Percentiles rank a stretch among this genome's conserved stretches.
Evolutionary conservation across 345 rosid genomes (phyloP).

Genomic region (Punica granatum): DNA sequence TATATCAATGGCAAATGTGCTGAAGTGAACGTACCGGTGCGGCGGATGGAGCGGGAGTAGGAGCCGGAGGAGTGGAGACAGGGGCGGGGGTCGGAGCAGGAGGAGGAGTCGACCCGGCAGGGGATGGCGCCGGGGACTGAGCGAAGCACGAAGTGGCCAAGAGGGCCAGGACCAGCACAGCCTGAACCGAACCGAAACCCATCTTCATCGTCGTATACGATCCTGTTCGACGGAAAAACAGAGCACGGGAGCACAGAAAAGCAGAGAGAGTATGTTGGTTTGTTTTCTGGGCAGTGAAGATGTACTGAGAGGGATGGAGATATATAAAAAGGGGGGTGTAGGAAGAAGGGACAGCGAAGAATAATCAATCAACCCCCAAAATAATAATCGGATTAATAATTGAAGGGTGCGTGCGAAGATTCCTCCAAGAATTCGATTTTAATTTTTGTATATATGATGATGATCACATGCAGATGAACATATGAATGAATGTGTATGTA

Average conservation of each 20-base stretch:
- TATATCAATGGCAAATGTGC: too few species aligned
- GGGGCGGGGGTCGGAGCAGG: constrained; percentile 20
- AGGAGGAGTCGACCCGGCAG: constrained; percentile 24
- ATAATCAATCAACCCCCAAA: background rate
- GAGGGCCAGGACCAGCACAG: constrained; percentile 49
- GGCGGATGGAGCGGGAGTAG: constrained; percentile 26
- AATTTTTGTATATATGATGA: too few species aligned
- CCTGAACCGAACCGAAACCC: constrained; percentile 40
- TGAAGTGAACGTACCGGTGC: constrained; percentile 18
- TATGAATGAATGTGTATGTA: background rate
- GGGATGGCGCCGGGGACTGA: constrained; percentile 58
- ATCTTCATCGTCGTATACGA: constrained; percentile 18
- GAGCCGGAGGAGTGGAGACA: constrained; percentile 14
- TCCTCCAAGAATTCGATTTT: background rate
- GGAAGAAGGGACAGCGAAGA: constrained; percentile 1
- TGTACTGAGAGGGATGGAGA: background rate
- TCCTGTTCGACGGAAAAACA: background rate
- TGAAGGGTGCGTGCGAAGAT: background rate
- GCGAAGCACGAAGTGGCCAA: constrained; percentile 61
- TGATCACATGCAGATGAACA: background rate
- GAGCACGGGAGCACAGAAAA: background rate
- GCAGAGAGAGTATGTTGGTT: background rate
- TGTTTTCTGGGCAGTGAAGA: background rate
- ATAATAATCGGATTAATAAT: background rate
- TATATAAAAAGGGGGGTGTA: background rate